Evolutionary conservation across 805 yeast species (phyloP).

Genomic region (Saccharomycopsis guyanensis): DNA sequence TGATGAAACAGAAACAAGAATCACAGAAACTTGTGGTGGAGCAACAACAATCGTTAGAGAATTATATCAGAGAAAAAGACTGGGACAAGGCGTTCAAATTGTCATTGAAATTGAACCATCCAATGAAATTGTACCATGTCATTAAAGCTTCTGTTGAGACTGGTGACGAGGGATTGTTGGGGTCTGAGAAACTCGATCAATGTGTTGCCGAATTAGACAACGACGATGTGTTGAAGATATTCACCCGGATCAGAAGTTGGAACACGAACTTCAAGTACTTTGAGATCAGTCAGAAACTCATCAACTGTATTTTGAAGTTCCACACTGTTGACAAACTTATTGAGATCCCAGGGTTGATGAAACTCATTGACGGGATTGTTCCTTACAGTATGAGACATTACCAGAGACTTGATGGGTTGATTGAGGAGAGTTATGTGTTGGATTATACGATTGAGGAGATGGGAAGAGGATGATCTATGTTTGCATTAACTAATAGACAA

Average conservation of each 20-base stretch:
- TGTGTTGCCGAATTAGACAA: slow-evolving; percentile 50
- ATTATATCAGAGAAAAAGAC: slow-evolving; percentile 60
- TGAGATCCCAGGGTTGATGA: slow-evolving; percentile 60
- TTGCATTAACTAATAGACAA: too few species aligned
- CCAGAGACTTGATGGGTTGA: slow-evolving; percentile 62
- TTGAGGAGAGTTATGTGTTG: slow-evolving; percentile 78
- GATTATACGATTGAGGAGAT: slow-evolving; percentile 51
- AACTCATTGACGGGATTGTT: slow-evolving; percentile 61
- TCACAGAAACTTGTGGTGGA: slow-evolving; percentile 56
- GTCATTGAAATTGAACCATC: slow-evolving; percentile 83
- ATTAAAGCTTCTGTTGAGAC: slow-evolving; percentile 38
- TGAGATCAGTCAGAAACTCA: slow-evolving; percentile 69
- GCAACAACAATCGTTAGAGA: slow-evolving; percentile 80
- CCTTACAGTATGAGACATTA: slow-evolving; percentile 89
- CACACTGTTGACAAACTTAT: slow-evolving; percentile 49
- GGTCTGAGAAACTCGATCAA: slow-evolving; percentile 49
- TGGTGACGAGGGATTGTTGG: slow-evolving; percentile 30
- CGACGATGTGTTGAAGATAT: slow-evolving; percentile 51
- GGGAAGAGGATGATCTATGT: not conserved
- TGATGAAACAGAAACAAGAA: slow-evolving; percentile 34
- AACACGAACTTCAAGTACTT: slow-evolving; percentile 81
- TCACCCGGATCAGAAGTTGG: slow-evolving; percentile 88
- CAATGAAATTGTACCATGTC: slow-evolving; percentile 78
- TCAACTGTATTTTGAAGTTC: slow-evolving; percentile 53
- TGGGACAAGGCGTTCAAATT: slow-evolving; percentile 86